phyloP scores from a whole-genome alignment of 768 basidiomycete species.

The Gautieria morchelliformis region DNA sequence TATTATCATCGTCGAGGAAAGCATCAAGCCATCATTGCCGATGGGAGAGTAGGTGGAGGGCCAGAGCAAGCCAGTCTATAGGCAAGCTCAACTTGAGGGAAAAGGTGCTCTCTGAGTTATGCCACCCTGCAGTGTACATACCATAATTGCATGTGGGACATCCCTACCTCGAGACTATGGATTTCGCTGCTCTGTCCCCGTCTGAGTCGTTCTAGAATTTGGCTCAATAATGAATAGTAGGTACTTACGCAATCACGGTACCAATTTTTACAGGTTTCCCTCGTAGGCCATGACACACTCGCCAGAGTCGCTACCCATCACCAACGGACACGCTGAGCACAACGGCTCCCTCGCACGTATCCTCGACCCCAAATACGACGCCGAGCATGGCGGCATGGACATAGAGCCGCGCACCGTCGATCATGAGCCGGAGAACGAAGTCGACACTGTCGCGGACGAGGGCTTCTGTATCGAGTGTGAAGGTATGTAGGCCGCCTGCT shows the following conservation, averaged over 20 bases:
- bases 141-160: no score
- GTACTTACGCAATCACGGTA: neutral
- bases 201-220: no score
- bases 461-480: constrained; percentile 82
- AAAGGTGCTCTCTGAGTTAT: no score
- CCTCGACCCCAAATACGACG: neutral
- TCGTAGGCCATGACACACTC: neutral
- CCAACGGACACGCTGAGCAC: neutral
- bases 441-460: constrained; percentile 35
- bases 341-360: neutral
- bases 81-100: no score
- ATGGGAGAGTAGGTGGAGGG: no score
- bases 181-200: no score
- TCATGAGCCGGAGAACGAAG: constrained; percentile 37
- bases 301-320: neutral
- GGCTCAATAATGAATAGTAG: no score
- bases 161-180: no score
- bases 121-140: no score
- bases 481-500: constrained; percentile 34
- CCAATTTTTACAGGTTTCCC: neutral
- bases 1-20: no score
- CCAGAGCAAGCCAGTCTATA: no score
- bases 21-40: no score
- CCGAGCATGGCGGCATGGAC: neutral
- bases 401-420: neutral